These are phyloP conservation scores for Protostelium mycophagum DNA, from an alignment of 78 protist species.

Conservation along the genomic window DNA sequence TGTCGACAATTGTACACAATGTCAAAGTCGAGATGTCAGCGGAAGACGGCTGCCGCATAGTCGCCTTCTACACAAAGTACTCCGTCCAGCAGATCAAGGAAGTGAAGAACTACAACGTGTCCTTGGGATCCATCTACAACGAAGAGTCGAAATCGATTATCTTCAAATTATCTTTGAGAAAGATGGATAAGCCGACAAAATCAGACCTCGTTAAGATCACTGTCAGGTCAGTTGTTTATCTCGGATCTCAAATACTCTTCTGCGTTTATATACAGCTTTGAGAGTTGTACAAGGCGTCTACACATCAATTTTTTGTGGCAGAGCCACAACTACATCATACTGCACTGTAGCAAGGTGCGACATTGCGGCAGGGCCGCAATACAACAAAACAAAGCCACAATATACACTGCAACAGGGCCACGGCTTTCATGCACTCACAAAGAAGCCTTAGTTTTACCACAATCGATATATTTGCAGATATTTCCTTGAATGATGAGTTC, in stretches of 20 bases:
- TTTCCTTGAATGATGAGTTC: too few species aligned
- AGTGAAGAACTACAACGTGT: neutral
- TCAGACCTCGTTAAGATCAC: neutral
- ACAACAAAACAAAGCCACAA: too few species aligned
- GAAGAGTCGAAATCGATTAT: neutral
- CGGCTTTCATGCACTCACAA: too few species aligned
- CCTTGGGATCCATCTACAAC: neutral
- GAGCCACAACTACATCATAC: too few species aligned
- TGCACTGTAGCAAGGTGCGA: too few species aligned
- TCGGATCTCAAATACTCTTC: neutral
- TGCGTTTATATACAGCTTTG: too few species aligned
- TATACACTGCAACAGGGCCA: too few species aligned
- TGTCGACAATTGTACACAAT: neutral
- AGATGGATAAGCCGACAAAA: neutral
- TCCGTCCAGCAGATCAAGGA: neutral
- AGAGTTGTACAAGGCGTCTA: too few species aligned
- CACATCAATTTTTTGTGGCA: too few species aligned
- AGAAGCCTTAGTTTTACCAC: too few species aligned
- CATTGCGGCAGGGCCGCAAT: too few species aligned
- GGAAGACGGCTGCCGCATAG: neutral
- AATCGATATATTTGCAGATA: too few species aligned
- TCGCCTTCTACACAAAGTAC: neutral
- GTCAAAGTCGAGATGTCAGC: neutral
- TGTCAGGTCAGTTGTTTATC: neutral
- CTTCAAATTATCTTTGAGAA: neutral